phyloP scores from a whole-genome alignment of 768 basidiomycete species.

The Artomyces pyxidatus region DNA sequence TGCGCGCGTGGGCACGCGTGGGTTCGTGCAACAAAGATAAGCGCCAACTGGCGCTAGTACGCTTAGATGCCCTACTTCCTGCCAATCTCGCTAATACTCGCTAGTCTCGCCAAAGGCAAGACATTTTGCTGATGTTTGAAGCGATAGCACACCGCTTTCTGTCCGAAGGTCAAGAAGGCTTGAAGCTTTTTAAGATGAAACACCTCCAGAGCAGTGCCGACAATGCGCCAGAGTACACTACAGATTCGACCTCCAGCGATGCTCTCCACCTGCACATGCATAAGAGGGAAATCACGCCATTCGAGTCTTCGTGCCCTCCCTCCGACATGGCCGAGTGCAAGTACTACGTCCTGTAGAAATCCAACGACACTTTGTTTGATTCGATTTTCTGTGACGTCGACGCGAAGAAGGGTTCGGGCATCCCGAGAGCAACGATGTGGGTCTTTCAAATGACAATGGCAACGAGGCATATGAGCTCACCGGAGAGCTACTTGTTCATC shows the following conservation, averaged over 20 bases:
- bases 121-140: too few relatives aligned
- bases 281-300: neutral
- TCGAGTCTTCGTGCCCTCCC: neutral
- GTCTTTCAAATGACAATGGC: neutral
- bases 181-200: too few relatives aligned
- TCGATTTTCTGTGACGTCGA: neutral
- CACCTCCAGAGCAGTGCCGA: neutral
- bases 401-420: neutral
- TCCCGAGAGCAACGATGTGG: neutral
- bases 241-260: neutral
- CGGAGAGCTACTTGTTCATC: neutral
- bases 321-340: neutral
- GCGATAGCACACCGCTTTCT: neutral
- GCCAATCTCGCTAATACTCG: too few relatives aligned
- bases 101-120: too few relatives aligned
- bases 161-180: too few relatives aligned
- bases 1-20: too few relatives aligned
- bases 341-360: neutral
- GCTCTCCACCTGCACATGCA: neutral
- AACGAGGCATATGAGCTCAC: neutral
- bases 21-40: too few relatives aligned
- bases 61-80: too few relatives aligned
- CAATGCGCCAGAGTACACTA: neutral
- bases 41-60: too few relatives aligned
- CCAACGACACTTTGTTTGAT: neutral